Evolutionary conservation across 2,329 filamentous ascomycete genomes (phyloP).

Genomic region (Cercospora zeae-maydis): DNA sequence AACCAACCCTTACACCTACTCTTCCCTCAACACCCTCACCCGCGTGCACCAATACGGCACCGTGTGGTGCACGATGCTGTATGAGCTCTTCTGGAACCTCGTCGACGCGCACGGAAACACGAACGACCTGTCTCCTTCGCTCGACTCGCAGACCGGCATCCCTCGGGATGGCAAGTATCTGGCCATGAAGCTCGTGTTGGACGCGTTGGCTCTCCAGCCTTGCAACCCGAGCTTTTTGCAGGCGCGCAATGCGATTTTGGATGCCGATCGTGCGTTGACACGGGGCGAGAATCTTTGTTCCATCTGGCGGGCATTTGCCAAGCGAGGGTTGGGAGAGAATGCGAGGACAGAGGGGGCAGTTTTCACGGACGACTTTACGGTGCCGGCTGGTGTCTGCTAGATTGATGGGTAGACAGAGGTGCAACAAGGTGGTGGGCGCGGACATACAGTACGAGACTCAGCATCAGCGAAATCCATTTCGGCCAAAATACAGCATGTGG

Average conservation of each 20-base stretch:
- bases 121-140: constrained; percentile 39
- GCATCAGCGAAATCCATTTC: no score
- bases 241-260: constrained; percentile 55
- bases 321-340: constrained; percentile 51
- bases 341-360: constrained; percentile 3
- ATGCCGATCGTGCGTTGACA: constrained; percentile 53
- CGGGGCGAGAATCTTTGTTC: constrained; percentile 51
- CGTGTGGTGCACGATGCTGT: constrained; percentile 53
- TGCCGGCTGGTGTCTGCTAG: constrained; percentile 18
- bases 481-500: no score
- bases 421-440: no score
- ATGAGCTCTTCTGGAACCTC: constrained; percentile 57
- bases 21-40: constrained; percentile 39
- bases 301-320: constrained; percentile 56
- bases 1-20: constrained; percentile 53
- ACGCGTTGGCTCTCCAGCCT: constrained; percentile 55
- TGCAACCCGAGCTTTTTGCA: constrained; percentile 55
- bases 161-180: constrained; percentile 54
- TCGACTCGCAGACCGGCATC: constrained; percentile 36
- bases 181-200: constrained; percentile 52
- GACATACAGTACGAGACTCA: no score
- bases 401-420: neutral
- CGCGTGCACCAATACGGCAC: constrained; percentile 51
- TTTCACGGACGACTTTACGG: constrained; percentile 17
- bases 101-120: constrained; percentile 56